Evolutionary conservation across 352 stramenopile species (phyloP).

Genomic region (Phytophthora cactorum): DNA sequence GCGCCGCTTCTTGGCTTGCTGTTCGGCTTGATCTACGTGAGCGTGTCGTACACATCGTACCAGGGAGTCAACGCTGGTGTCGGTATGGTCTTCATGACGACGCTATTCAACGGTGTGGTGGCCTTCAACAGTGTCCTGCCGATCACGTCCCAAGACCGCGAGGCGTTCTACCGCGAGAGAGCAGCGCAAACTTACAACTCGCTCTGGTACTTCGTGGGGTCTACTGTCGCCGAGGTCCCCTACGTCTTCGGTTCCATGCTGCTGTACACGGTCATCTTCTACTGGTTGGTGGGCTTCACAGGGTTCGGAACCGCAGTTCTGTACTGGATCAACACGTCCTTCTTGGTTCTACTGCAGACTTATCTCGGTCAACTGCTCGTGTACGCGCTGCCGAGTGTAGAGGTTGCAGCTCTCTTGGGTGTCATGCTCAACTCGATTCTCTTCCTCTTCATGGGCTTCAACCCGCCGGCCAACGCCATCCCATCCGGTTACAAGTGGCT

Average conservation of each 20-base stretch:
- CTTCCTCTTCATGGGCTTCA: slow-evolving; percentile 64
- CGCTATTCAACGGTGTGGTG: slow-evolving; percentile 65
- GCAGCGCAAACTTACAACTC: slow-evolving; percentile 1
- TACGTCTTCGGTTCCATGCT: slow-evolving; percentile 58
- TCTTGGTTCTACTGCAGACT: slow-evolving; percentile 54
- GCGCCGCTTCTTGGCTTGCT: not conserved
- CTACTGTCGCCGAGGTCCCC: slow-evolving; percentile 73
- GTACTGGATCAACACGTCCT: slow-evolving; percentile 63
- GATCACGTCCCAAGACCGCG: not conserved
- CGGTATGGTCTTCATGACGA: slow-evolving; percentile 33
- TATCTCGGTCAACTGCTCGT: slow-evolving; percentile 58
- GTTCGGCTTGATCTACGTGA: slow-evolving; percentile 56
- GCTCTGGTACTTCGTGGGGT: not conserved
- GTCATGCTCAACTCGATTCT: slow-evolving; percentile 63
- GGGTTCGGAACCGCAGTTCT: slow-evolving; percentile 47
- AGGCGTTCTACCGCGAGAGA: not conserved
- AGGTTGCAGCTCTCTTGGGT: slow-evolving; percentile 46
- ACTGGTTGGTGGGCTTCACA: slow-evolving; percentile 60
- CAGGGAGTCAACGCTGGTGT: not conserved
- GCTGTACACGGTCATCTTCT: slow-evolving; percentile 64
- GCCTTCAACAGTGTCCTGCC: not conserved
- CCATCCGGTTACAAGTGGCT: slow-evolving; percentile 66
- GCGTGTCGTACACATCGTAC: slow-evolving; percentile 37
- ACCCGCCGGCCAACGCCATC: slow-evolving; percentile 48
- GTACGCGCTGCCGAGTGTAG: slow-evolving; percentile 49